Base-by-base conservation (phyloP, 805 yeast species). In the Kodamaea kaohsiungensis region DNA sequence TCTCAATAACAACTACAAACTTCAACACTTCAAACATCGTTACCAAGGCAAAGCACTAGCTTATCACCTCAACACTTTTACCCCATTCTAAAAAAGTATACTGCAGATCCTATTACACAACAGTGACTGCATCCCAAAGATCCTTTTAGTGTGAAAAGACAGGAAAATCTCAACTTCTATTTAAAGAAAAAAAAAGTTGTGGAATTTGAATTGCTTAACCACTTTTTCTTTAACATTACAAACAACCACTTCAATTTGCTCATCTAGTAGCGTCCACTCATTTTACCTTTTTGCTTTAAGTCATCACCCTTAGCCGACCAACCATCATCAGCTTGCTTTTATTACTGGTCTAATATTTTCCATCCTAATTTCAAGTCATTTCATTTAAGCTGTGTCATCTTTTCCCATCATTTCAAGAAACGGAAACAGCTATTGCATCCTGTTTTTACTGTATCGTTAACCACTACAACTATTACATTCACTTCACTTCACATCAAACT, bases 221-320 rank as follows among this genome's bases (percentile, higher is more conserved):
- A 40, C 25, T 40, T 40, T 17, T 16, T 40, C 19, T 16, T 12
- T 16, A 40, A 17, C 7, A 39, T 15, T 8, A 30, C 35, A 30
- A 40, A 40, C 45, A 40, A 40, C 45, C 45, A 9, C 2, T 5
- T 8, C 13, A 22, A 8, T 25, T 17, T 40, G 45, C 45, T 40
- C 17, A 22, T 16, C 22, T 40, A 40, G 45, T 40, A 40, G 45
- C 45, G 45, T 40, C 45, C 45, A 40, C 45, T 40, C 45, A 40
- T 40, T 40, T 40, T 16, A 30, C 3, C 35, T 8, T 12, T 30
- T 30, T 30, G 10, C 13, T 12, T 30, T 30, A 8, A 30, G 35
- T 30, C 35, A 12, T 30, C 8, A 12, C 35, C 46, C 16, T 7
- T n/a, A 10, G 27, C 18, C 22, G n/a, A 16, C 46, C 18, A 42